A percentile compares a stretch with the other conserved stretches of the same genome.
phyloP scores from a whole-genome alignment of 2,329 filamentous ascomycete species.

The Ophiostoma ulmi region DNA sequence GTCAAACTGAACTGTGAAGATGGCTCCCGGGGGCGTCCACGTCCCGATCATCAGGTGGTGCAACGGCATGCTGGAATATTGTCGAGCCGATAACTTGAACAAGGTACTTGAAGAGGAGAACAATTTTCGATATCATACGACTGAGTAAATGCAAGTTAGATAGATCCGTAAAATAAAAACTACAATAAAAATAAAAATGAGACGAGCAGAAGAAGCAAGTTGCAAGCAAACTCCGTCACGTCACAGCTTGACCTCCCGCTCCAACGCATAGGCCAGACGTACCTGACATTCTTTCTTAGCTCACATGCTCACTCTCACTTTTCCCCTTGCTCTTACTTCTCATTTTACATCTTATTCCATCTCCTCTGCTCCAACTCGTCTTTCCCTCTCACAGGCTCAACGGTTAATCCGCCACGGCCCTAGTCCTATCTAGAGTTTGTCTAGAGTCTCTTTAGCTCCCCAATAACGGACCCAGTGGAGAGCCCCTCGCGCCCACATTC shows the following conservation, averaged over 20 bases:
- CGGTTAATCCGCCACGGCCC: conserved; percentile 17
- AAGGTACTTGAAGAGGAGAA: not conserved
- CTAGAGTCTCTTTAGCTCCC: conserved; percentile 4
- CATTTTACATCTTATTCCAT: not conserved
- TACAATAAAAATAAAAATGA: not conserved
- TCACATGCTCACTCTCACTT: not conserved
- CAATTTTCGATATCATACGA: not conserved
- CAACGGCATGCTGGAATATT: conserved; percentile 54
- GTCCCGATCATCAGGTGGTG: conserved; percentile 91
- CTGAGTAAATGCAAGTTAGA: not conserved
- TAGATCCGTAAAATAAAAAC: not conserved
- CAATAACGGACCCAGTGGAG: not conserved
- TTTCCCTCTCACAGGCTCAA: conserved; percentile 17
- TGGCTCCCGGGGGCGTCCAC: conserved; percentile 83
- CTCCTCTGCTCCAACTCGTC: not conserved
- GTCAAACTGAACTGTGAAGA: conserved; percentile 85
- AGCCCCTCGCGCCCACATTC: conserved; percentile 6
- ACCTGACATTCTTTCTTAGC: not conserved
- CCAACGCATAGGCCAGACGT: not conserved
- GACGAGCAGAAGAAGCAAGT: not conserved
- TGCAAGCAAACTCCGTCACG: not conserved
- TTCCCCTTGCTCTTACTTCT: not conserved
- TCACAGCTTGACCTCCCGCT: not conserved
- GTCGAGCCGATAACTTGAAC: not conserved
- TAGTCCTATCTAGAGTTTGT: not conserved